Evolutionary conservation across 257 asterid species (phyloP), one percentile per base, ranked within the genome.

Genomic region (Scutellaria barbata): DNA sequence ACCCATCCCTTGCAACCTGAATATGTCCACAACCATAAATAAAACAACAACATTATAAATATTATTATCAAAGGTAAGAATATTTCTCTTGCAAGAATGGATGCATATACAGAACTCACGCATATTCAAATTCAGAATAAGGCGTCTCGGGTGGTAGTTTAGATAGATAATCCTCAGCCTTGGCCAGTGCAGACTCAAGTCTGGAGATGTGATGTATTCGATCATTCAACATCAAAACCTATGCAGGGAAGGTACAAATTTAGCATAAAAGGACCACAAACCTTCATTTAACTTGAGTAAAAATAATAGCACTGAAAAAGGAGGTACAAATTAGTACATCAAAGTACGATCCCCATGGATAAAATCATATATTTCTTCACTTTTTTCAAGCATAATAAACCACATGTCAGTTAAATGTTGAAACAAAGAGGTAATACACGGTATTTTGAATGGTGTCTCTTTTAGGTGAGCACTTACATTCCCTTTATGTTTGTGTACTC

Each of bases 1-100:
- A 10, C 99, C 99, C 90, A 95, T 59, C 71, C 86, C 99, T 79
- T 95, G 99, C 81, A 95, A 84, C 58, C 98, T 94, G 90, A 69
- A 79, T 55, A 75, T 40, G 13, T 9, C 41, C n/a, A 43, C 14
- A 13, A 45, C 42, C 17, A 52, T 30, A 54, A 57, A 54, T 42
- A 7, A 10, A 30, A 72, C 11, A 14, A 22, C 9, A 48, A n/a
- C 5, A 30, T 30, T 2, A 30, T 3, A 25, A 35, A 25, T 10
- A 47, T 16, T 16, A 61, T 17, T 14, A 8, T 12, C 68, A 12
- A 46, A 66, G 37, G 40, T n/a, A 51, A 48, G 30, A 12, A 53
- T 13, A 66, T 11, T 53, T 42, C 20, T 37, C 41, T 14, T 6
- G 68, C 22, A 50, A 40, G 30, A 14, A 30, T 35, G 37, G 7